phyloP scores from a whole-genome alignment of 1,284 basidiomycete species.

The Trametes pubescens region DNA sequence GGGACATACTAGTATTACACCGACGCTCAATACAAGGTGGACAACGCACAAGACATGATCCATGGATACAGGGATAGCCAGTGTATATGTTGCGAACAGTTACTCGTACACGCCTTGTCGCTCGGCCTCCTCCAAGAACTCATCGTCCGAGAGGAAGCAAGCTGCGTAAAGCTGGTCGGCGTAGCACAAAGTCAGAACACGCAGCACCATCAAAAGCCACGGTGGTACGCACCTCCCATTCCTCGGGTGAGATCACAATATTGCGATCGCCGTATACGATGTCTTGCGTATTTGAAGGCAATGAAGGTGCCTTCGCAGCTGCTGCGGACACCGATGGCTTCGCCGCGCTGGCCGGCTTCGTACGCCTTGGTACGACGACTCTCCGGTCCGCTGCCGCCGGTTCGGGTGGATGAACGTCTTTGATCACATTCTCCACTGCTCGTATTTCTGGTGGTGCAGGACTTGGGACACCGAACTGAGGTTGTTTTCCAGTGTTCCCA shows the following conservation, averaged over 20 bases:
- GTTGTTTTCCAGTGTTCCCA: background rate
- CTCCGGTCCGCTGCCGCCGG: background rate
- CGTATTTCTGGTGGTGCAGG: background rate
- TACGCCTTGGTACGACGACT: background rate
- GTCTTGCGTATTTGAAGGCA: background rate
- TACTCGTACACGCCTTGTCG: background rate
- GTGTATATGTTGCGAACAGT: background rate
- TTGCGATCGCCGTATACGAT: background rate
- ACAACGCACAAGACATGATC: background rate
- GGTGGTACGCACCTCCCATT: constrained; percentile 21
- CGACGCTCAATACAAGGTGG: background rate
- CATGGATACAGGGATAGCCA: background rate
- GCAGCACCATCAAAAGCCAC: no score
- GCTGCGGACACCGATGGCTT: background rate
- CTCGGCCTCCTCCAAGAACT: constrained; percentile 22
- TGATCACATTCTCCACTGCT: background rate
- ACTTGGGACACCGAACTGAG: background rate
- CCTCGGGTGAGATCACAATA: constrained; percentile 9
- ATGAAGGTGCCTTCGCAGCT: background rate
- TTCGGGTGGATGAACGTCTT: background rate
- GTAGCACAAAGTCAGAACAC: background rate
- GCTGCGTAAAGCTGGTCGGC: constrained; percentile 21
- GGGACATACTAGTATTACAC: no score
- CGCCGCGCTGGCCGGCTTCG: background rate
- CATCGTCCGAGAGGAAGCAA: constrained; percentile 22